Conservation (phyloP, 2,329 filamentous ascomycete species). For the Ophiostoma australiae region DNA sequence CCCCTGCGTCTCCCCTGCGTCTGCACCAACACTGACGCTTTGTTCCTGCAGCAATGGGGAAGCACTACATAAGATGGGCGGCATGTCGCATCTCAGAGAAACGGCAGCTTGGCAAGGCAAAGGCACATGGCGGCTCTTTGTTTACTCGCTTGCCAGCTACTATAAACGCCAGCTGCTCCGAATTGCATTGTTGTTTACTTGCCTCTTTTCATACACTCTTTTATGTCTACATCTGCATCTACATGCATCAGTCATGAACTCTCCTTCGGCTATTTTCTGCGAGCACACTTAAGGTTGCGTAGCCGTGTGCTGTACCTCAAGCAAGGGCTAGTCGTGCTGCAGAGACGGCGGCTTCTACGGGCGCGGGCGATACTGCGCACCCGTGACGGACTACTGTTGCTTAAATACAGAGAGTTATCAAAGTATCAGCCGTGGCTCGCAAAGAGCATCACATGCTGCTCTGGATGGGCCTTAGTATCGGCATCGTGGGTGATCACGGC, state of each 20-base stretch:
- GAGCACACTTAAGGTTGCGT: not conserved
- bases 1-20: not conserved
- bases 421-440: no score
- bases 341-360: not conserved
- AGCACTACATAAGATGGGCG: not conserved
- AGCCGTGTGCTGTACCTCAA: not conserved
- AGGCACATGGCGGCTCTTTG: no score
- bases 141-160: not conserved
- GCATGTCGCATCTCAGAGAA: not conserved
- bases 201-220: no score
- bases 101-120: not conserved
- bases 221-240: no score
- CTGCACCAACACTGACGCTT: not conserved
- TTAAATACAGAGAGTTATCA: not conserved
- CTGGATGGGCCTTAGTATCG: not conserved
- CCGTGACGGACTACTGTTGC: not conserved
- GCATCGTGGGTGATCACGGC: not conserved
- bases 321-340: not conserved
- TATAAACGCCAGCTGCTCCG: no score
- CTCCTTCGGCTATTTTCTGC: not conserved
- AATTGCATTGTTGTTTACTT: no score
- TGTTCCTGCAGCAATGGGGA: slow-evolving; percentile 5
- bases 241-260: no score
- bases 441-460: not conserved
- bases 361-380: not conserved